Base-by-base conservation (phyloP, 208 protist genomes). In the Trypanosoma avium region DNA sequence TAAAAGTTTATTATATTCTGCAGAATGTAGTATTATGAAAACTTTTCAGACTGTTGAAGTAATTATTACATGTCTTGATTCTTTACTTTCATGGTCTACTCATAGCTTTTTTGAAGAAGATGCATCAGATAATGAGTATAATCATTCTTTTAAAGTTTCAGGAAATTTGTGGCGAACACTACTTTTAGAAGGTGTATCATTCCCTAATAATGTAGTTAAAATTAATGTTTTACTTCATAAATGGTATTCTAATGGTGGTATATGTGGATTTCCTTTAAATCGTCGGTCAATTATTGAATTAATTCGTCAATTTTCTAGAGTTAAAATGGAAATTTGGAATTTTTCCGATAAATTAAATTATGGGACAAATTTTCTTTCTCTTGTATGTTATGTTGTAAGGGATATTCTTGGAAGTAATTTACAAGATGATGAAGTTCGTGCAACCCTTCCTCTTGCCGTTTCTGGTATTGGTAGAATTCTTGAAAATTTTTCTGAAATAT, bases 61-160 rank as follows among this genome's bases (percentile, higher is more conserved):
- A 10, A 77, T 76, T 12, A 50, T 89, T 12, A 29, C 21, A 12
- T 72, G 70, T 8, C 57, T 91, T 12, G 35, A 68, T 15, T 66
- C 81, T 21, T 76, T 79, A 58, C 54, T 93, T n/a, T 81, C 86
- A n/a, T 95, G 89, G 89, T 73, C 77, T 0, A 42, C 55, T 52
- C 86, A 95, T 48, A 61, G 65, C 26, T 93, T 86, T 54, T 90
- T 95, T 74, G 89, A 93, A 27, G 83, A 92, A 55, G 84, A 95
- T 30, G 62, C 63, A 0, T 56, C 73, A 3, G 46, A 66, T 0
- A 77, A 88, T 43, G 84, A 90, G 55, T 70, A 61, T 22, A 77
- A 61, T 33, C 60, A 74, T 1, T 58, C 71, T 19, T 88, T 88
- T 24, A 47, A 59, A 27, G 85, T 94, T 13, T 47, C 67, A 4